Percentiles rank a stretch among this genome's conserved stretches.
phyloP scores from a whole-genome alignment of 2,329 filamentous ascomycete genomes.

The Hymenotorrendiella dingleyae region DNA sequence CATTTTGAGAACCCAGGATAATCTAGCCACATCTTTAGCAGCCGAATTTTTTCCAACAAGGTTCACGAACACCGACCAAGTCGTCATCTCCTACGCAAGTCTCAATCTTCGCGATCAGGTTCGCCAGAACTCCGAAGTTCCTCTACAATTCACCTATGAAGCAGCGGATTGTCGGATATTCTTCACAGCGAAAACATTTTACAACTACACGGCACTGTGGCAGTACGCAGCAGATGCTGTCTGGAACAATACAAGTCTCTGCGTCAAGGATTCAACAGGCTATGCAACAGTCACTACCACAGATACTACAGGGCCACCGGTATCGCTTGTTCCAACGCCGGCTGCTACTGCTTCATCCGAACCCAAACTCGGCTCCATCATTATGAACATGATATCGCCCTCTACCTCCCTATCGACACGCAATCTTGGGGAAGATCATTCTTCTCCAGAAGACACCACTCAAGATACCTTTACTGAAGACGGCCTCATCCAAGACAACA shows the following conservation, averaged over 20 bases:
- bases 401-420: too few species aligned
- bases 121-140: slow-evolving; percentile 26
- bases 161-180: slow-evolving; percentile 54
- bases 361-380: not conserved
- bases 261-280: slow-evolving; percentile 18
- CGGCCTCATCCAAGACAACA: too few species aligned
- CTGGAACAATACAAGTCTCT: slow-evolving; percentile 32
- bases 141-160: slow-evolving; percentile 54
- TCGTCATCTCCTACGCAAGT: slow-evolving; percentile 28
- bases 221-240: slow-evolving; percentile 32
- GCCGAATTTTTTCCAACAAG: too few species aligned
- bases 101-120: slow-evolving; percentile 39
- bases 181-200: slow-evolving; percentile 45
- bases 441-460: too few species aligned
- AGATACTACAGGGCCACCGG: not conserved
- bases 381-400: slow-evolving; percentile 2
- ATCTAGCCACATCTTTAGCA: slow-evolving; percentile 20
- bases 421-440: slow-evolving; percentile 1
- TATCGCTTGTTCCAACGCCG: not conserved
- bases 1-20: slow-evolving; percentile 7
- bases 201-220: slow-evolving; percentile 45
- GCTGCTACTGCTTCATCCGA: not conserved
- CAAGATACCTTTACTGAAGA: too few species aligned
- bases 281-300: slow-evolving; percentile 1
- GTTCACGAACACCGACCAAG: slow-evolving; percentile 6